Percentiles rank a stretch among this genome's conserved stretches.
phyloP scores from a whole-genome alignment of 345 rosid genomes.

The Iberis pinnata region DNA sequence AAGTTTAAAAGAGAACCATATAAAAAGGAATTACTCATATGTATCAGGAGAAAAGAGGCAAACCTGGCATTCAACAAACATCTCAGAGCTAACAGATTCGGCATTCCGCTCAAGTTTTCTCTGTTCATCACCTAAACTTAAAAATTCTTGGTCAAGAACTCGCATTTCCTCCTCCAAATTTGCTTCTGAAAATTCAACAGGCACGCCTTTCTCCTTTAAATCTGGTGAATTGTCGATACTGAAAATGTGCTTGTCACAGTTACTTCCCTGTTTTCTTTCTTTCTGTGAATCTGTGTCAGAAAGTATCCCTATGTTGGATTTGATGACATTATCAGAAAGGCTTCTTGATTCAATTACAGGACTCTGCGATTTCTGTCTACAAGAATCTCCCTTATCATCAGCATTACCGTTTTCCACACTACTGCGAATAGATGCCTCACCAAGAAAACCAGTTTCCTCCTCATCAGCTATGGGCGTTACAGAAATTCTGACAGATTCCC shows the following conservation, averaged over 20 bases:
- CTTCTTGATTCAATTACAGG: slow-evolving; percentile 27
- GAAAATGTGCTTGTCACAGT: slow-evolving; percentile 11
- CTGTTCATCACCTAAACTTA: slow-evolving; percentile 65
- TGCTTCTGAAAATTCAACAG: slow-evolving; percentile 38
- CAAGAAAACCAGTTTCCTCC: slow-evolving; percentile 27
- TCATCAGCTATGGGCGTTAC: slow-evolving; percentile 24
- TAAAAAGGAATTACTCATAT: slow-evolving; percentile 4
- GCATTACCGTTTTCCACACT: slow-evolving; percentile 24
- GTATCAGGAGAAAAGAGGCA: slow-evolving; percentile 15
- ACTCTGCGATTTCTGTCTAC: slow-evolving; percentile 15
- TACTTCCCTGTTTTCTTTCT: slow-evolving; percentile 25
- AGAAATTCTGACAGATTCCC: slow-evolving; percentile 24
- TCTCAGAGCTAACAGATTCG: slow-evolving; percentile 89
- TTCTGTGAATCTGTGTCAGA: slow-evolving; percentile 28
- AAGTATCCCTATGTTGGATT: slow-evolving; percentile 23
- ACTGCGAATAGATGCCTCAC: slow-evolving; percentile 19
- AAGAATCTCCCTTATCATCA: slow-evolving; percentile 16
- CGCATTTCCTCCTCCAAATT: slow-evolving; percentile 70
- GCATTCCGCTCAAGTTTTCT: slow-evolving; percentile 87
- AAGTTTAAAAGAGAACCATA: neutral
- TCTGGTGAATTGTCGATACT: slow-evolving; percentile 21
- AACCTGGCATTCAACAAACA: slow-evolving; percentile 95
- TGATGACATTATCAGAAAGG: slow-evolving; percentile 22
- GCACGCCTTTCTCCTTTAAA: slow-evolving; percentile 26
- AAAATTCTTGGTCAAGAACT: slow-evolving; percentile 47